Base-by-base conservation (phyloP, 139 green algal species). In the Edaphochlamys debaryana region DNA sequence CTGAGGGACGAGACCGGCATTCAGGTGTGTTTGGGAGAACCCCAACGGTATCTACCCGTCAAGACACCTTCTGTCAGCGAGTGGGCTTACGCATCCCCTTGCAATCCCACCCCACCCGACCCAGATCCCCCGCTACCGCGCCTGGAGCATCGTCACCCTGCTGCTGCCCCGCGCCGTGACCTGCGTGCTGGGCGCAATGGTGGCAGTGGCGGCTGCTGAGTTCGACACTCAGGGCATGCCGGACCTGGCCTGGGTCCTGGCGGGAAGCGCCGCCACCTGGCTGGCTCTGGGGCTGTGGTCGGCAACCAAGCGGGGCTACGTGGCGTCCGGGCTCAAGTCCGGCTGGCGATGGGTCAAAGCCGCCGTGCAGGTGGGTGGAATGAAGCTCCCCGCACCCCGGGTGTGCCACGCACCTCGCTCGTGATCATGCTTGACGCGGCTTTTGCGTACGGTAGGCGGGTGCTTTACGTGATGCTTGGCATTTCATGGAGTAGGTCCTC, bases 271-370 rank as follows among this genome's bases (percentile, higher is more conserved):
- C 22, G 36, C n/a, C 37, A 20, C 37, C 37, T 72, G 67, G 67
- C 22, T 72, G 36, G 8, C 32, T 9, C 67, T 72, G 22, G 67
- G 13, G 37, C 9, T 50, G 9, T 50, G 67, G 67, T 20, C 8
- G 22, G 37, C 15, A 36, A 72, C 37, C 67, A 30, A 36, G 37
- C 36, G 67, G 13, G 36, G 19, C 23, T 72, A 72, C 67, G 19
- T 72, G 36, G 7, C 36, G 20, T 40, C 36, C 1, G 67, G 67
- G 9, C 37, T 72, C 19, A 32, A 17, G 37, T 23, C 9, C 2
- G 23, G 37, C 67, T 72, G 67, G 67, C 67, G 67, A 19, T 72
- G 67, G 67, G 19, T 50, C 67, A 72, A 72, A 37, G 67, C 37
- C 67, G 17, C 7, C n/a, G 67, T 50, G 37, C 67, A 72, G 67